Evolutionary conservation across 2,329 filamentous ascomycete species (phyloP).

Genomic region (Berkeleyomyces rouxiae): DNA sequence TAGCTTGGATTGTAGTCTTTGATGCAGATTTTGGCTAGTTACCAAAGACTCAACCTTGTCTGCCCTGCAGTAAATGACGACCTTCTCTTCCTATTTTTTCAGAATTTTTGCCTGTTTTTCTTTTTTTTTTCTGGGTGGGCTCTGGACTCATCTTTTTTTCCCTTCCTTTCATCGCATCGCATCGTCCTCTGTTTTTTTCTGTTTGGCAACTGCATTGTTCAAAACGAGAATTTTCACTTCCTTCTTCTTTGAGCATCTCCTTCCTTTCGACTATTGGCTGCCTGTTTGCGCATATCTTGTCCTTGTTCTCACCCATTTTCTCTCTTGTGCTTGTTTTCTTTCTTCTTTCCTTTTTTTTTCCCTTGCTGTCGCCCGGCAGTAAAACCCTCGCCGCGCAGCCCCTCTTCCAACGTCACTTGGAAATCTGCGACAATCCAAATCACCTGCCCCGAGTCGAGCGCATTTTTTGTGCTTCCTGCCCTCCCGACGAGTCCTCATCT

Average conservation of each 20-base stretch:
- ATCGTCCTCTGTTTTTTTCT: neutral
- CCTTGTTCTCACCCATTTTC: neutral
- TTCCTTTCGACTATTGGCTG: neutral
- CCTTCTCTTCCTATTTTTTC: neutral
- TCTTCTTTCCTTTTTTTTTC: neutral
- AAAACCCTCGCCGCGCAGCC: neutral
- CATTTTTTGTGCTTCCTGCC: no score
- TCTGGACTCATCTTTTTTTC: neutral
- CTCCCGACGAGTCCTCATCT: no score
- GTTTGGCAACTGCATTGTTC: neutral
- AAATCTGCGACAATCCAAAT: no score
- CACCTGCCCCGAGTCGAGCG: no score
- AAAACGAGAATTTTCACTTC: neutral
- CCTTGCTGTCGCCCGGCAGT: neutral
- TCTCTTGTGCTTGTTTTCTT: neutral
- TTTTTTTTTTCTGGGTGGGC: neutral
- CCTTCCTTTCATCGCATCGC: neutral
- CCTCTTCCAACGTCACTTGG: neutral
- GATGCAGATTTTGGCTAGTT: no score
- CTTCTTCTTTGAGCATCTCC: neutral
- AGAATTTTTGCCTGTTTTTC: neutral
- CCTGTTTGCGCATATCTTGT: neutral
- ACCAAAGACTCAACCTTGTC: no score
- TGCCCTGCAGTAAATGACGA: no score
- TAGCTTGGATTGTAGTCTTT: no score